Percentiles rank a stretch among this genome's conserved stretches.
Conservation (phyloP, 768 basidiomycete genomes). For the Daedaleopsis nitida region DNA sequence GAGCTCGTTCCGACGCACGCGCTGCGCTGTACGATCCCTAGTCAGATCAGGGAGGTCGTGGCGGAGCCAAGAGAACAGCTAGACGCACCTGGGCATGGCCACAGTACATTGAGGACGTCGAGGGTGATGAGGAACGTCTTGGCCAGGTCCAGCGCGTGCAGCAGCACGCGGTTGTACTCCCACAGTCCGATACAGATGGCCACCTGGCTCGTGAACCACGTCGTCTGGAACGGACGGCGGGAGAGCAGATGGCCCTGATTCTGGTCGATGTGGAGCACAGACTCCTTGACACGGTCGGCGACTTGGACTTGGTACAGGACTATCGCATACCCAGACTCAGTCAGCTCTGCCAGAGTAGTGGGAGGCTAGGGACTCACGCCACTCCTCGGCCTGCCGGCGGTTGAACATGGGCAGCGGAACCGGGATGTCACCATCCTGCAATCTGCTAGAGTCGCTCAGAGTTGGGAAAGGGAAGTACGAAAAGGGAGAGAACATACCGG, state of each 20-base stretch:
- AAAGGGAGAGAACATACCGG: conserved; percentile 47
- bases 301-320: conserved; percentile 72
- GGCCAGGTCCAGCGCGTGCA: conserved; percentile 63
- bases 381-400: conserved; percentile 73
- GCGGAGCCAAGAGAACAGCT: neutral
- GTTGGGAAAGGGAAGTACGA: conserved; percentile 7
- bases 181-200: conserved; percentile 59
- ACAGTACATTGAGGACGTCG: conserved; percentile 68
- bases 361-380: conserved; percentile 55
- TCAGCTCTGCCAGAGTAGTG: neutral
- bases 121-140: conserved; percentile 64
- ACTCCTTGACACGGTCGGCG: conserved; percentile 57
- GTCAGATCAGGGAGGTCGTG: neutral
- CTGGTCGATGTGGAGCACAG: conserved; percentile 54
- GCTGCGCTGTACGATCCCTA: conserved; percentile 21
- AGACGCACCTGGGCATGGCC: conserved; percentile 58
- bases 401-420: conserved; percentile 57
- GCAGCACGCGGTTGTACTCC: conserved; percentile 59
- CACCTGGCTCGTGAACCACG: conserved; percentile 47
- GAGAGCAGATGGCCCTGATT: conserved; percentile 57
- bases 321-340: conserved; percentile 27
- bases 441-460: conserved; percentile 37
- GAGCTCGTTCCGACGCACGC: conserved; percentile 24
- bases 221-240: conserved; percentile 68
- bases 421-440: conserved; percentile 52